A percentile compares a stretch with the other conserved stretches of the same genome.
Evolutionary conservation across 2,329 filamentous ascomycete species (phyloP).

Genomic region (Colletotrichum nymphaeae): DNA sequence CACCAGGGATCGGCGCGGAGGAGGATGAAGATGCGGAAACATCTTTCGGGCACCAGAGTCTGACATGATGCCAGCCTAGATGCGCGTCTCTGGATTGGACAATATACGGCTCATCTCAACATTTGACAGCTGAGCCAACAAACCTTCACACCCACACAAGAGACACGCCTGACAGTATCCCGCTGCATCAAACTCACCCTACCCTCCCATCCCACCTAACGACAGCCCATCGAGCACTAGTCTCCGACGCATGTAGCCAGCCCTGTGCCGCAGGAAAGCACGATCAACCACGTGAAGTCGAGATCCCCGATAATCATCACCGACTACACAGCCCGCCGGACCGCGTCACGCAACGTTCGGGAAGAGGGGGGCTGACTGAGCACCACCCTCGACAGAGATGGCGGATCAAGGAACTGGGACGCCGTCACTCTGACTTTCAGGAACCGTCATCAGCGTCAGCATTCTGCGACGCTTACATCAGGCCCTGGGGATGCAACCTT

Average conservation of each 20-base stretch:
- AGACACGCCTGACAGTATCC: not conserved
- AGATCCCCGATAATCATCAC: not conserved
- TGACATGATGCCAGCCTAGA: not conserved
- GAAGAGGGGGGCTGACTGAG: constrained; percentile 8
- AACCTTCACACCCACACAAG: not conserved
- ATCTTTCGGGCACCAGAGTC: not conserved
- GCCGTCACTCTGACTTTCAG: not conserved
- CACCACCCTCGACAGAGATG: not conserved
- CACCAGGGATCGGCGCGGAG: not conserved
- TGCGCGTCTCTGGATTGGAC: not conserved
- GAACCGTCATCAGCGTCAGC: not conserved
- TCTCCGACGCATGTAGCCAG: not conserved
- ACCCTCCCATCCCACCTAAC: not conserved
- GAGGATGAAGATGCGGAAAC: not conserved
- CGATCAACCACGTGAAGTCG: not conserved
- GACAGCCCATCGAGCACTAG: not conserved
- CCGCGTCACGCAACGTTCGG: not conserved
- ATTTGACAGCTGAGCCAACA: not conserved
- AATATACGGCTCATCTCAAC: not conserved
- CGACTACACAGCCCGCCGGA: not conserved
- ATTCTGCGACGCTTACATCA: not conserved
- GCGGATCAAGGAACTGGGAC: not conserved
- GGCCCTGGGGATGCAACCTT: not conserved
- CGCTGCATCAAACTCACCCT: not conserved
- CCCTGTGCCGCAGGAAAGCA: not conserved